Base-by-base conservation (phyloP, 805 yeast species). In the Yarrowia sp. region DNA sequence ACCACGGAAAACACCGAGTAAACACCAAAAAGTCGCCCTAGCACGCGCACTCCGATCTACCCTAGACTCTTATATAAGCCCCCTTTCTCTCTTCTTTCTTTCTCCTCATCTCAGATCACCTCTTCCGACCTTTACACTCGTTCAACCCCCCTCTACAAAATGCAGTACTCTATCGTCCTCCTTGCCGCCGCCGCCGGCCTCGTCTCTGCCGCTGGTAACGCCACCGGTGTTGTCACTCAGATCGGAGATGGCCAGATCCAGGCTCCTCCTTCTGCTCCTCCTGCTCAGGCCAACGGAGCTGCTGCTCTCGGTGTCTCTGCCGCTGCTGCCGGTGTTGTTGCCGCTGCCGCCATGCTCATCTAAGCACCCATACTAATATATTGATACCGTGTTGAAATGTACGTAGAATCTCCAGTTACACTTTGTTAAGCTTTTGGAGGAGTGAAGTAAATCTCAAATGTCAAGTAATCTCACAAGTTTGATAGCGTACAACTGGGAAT, bases 221-320 rank as follows among this genome's bases (percentile, higher is more conserved):
- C 43, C 35, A 51, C 58, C 11, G 58, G 42, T 13, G 32, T 51
- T 33, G 58, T 51, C 58, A 51, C 58, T 33, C 58, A 51, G 43
- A 51, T 51, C 10, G 43, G 58, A 8, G 58, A 51, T 36, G 58
- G 58, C 35, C 64, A 58, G 64, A 58, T 58, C 51, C 50, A 58
- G 51, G 42, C 51, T 28, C 50, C 50, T 10, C 51, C 64, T 11
- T 35, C 64, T 5, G 32, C 57, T 13, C 33, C 58, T 22, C 64
- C 64, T 11, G 50, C 31, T 32, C 64, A 43, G 64, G 64, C 64
- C 42, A 58, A 58, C 64, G 50, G 51, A 18, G 64, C 51, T 18
- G 42, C 43, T 22, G 18, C 51, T 36, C 51, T 58, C 35, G 64
- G 64, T 14, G 64, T 43, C 64, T 58, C 64, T 33, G 64, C 51